These are phyloP conservation scores for Geranium incanum DNA, from an alignment of 441 rosid genomes.

Conservation along the genomic window DNA sequence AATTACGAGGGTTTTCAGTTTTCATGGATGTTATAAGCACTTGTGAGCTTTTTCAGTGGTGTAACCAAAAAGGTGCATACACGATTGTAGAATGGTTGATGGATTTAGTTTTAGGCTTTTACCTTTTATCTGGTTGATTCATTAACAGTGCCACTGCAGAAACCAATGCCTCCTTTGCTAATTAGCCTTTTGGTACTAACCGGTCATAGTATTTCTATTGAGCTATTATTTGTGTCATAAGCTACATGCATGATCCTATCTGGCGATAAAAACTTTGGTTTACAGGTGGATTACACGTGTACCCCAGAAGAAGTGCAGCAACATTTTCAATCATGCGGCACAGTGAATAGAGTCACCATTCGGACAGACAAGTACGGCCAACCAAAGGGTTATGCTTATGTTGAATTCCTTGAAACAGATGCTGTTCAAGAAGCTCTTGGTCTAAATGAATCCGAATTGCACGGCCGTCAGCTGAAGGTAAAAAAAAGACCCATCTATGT, in stretches of 20 bases:
- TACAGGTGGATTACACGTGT: slow-evolving; percentile 68
- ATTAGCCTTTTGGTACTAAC: no score
- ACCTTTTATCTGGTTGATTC: not conserved
- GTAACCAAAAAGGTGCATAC: not conserved
- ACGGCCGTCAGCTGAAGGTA: slow-evolving; percentile 76
- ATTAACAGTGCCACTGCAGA: no score
- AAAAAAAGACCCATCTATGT: slow-evolving; percentile 14
- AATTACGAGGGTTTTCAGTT: not conserved
- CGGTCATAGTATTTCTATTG: not conserved
- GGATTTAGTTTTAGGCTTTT: not conserved
- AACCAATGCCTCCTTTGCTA: no score
- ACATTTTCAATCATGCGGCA: slow-evolving; percentile 79
- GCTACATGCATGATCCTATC: not conserved
- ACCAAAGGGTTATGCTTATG: slow-evolving; percentile 82
- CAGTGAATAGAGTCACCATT: slow-evolving; percentile 69
- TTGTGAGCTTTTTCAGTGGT: not conserved
- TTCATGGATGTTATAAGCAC: not conserved
- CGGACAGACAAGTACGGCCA: slow-evolving; percentile 77
- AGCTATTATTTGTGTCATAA: not conserved
- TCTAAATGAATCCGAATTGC: slow-evolving; percentile 65
- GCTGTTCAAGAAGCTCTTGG: slow-evolving; percentile 63
- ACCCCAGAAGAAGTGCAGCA: slow-evolving; percentile 84
- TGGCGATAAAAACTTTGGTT: not conserved
- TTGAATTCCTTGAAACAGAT: slow-evolving; percentile 65
- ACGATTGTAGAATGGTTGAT: not conserved